Percentiles rank a stretch among this genome's conserved stretches.
phyloP scores from a whole-genome alignment of 1,284 basidiomycete genomes.

The Ganoderma multipileum region DNA sequence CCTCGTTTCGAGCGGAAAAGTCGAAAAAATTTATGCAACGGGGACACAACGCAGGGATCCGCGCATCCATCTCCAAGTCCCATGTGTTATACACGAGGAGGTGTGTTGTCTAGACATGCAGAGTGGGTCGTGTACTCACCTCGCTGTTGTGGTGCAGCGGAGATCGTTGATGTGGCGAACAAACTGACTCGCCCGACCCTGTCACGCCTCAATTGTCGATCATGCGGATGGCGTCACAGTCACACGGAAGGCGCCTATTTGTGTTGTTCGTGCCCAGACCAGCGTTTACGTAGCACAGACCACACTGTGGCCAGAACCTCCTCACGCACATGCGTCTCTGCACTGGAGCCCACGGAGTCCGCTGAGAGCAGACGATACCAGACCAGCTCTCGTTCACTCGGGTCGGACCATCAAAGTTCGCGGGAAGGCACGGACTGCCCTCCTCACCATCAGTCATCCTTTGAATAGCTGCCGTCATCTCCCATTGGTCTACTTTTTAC shows the following conservation, averaged over 20 bases:
- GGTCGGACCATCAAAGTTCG: slow-evolving; percentile 28
- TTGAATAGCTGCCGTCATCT: slow-evolving; percentile 6
- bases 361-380: neutral
- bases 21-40: neutral
- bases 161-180: slow-evolving; percentile 11
- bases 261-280: neutral
- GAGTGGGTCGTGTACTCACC: neutral
- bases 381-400: slow-evolving; percentile 1
- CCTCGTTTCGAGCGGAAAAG: neutral
- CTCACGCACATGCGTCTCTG: neutral
- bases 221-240: slow-evolving; percentile 24
- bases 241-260: slow-evolving; percentile 8
- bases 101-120: neutral
- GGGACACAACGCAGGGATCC: neutral
- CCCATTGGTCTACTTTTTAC: slow-evolving; percentile 19
- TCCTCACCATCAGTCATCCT: slow-evolving; percentile 6
- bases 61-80: too few species aligned
- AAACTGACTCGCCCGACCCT: slow-evolving; percentile 19
- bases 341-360: neutral
- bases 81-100: neutral
- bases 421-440: slow-evolving; percentile 18
- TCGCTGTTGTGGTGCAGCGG: neutral
- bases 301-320: neutral
- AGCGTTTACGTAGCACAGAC: slow-evolving; percentile 1
- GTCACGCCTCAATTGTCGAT: slow-evolving; percentile 19